Evolutionary conservation across 2,329 filamentous ascomycete species (phyloP).

Genomic region (Diplodia mutila): DNA sequence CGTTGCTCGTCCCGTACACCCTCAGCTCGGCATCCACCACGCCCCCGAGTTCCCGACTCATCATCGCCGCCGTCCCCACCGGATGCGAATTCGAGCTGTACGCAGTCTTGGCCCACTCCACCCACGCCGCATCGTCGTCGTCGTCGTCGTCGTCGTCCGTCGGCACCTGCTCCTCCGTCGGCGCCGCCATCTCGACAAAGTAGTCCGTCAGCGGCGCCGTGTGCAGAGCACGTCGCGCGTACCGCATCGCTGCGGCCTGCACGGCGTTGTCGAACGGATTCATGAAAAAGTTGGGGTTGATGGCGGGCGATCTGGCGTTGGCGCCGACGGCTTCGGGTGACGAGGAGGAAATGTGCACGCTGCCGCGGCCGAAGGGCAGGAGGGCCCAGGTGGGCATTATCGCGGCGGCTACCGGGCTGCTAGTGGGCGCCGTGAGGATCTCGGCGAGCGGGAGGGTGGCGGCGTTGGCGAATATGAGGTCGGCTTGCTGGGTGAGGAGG

Average conservation of each 20-base stretch:
- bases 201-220: slow-evolving; percentile 34
- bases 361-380: slow-evolving; percentile 41
- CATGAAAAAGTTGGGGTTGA: slow-evolving; percentile 50
- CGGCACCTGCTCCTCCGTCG: slow-evolving; percentile 33
- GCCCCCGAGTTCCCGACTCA: slow-evolving; percentile 37
- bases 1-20: slow-evolving; percentile 41
- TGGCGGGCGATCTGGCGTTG: slow-evolving; percentile 34
- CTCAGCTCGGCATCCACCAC: slow-evolving; percentile 39
- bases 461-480: slow-evolving; percentile 51
- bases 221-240: slow-evolving; percentile 36
- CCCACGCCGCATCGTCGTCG: slow-evolving; percentile 32
- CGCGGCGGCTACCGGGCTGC: slow-evolving; percentile 31
- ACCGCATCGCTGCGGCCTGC: slow-evolving; percentile 40
- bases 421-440: slow-evolving; percentile 45
- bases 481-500: slow-evolving; percentile 52
- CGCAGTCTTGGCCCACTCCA: slow-evolving; percentile 31
- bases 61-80: slow-evolving; percentile 41
- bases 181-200: slow-evolving; percentile 26
- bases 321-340: slow-evolving; percentile 36
- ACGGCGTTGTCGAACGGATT: slow-evolving; percentile 44
- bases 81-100: slow-evolving; percentile 40
- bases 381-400: slow-evolving; percentile 46
- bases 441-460: slow-evolving; percentile 50
- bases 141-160: slow-evolving; percentile 30
- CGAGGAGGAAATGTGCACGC: slow-evolving; percentile 37